phyloP scores from a whole-genome alignment of 495 filamentous ascomycete species.

The Aspergillus bertholletiae region DNA sequence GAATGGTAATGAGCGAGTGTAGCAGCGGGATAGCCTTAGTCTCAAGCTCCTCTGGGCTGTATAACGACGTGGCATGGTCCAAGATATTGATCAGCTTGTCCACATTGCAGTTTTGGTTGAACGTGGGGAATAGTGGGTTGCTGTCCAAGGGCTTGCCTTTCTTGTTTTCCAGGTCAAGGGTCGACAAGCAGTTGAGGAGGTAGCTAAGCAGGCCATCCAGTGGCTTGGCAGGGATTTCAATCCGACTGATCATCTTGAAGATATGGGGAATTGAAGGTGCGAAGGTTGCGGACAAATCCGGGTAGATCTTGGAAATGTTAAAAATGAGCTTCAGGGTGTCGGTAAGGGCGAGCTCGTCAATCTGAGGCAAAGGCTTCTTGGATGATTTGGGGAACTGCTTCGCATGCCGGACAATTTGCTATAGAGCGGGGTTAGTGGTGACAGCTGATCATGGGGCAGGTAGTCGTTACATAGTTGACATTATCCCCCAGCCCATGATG shows the following conservation, averaged over 20 bases:
- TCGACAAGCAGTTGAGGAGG: constrained; percentile 77
- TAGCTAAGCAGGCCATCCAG: constrained; percentile 58
- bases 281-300: constrained; percentile 56
- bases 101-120: constrained; percentile 56
- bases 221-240: constrained; percentile 51
- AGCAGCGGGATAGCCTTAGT: constrained; percentile 64
- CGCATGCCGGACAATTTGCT: constrained; percentile 70
- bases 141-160: constrained; percentile 37
- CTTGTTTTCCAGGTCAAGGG: constrained; percentile 62
- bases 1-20: constrained; percentile 65
- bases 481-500: constrained; percentile 66
- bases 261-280: constrained; percentile 66
- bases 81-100: constrained; percentile 72
- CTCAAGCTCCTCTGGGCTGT: constrained; percentile 66
- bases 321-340: constrained; percentile 89
- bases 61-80: constrained; percentile 56
- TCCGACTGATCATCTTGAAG: constrained; percentile 63
- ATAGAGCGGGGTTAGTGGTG: constrained; percentile 9
- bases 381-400: constrained; percentile 51
- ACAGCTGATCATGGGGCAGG: not conserved
- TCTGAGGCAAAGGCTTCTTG: constrained; percentile 46
- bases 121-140: constrained; percentile 62
- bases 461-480: constrained; percentile 52
- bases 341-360: constrained; percentile 73
- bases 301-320: constrained; percentile 74